A percentile compares a stretch with the other conserved stretches of the same genome.
Conservation (phyloP, 2,329 filamentous ascomycete species). For the Bipolaris zeicola region DNA sequence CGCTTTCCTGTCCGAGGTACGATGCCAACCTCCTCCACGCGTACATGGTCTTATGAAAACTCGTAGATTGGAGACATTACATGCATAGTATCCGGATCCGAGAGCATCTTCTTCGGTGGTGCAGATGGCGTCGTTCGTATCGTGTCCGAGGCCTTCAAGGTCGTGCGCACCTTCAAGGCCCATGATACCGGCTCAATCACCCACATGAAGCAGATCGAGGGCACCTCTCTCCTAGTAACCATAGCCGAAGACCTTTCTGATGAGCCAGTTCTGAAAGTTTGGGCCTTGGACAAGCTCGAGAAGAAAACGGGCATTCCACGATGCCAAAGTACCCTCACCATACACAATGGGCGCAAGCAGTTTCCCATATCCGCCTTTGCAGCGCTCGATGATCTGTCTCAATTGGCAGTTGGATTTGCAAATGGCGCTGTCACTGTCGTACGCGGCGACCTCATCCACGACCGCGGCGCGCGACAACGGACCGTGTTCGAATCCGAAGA, state of each 20-base stretch:
- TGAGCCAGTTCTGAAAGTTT: constrained; percentile 93
- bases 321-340: constrained; percentile 81
- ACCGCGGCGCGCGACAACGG: constrained; percentile 89
- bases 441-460: constrained; percentile 91
- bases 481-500: constrained; percentile 97
- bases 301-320: constrained; percentile 91
- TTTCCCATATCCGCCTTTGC: constrained; percentile 96
- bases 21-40: constrained; percentile 31
- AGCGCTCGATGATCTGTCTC: constrained; percentile 83
- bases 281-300: constrained; percentile 90
- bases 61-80: constrained; percentile 69
- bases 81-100: constrained; percentile 82
- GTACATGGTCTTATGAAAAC: constrained; percentile 32
- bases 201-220: constrained; percentile 89
- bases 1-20: constrained; percentile 78
- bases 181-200: constrained; percentile 81
- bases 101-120: constrained; percentile 87
- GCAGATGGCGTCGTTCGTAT: constrained; percentile 86
- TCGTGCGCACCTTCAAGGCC: constrained; percentile 83
- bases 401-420: constrained; percentile 92
- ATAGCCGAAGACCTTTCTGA: constrained; percentile 84
- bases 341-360: constrained; percentile 88
- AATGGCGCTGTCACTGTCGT: constrained; percentile 95
- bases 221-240: constrained; percentile 84
- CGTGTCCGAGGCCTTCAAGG: constrained; percentile 84